phyloP scores from a whole-genome alignment of 2,329 filamentous ascomycete species.

The Diaporthe sp. region DNA sequence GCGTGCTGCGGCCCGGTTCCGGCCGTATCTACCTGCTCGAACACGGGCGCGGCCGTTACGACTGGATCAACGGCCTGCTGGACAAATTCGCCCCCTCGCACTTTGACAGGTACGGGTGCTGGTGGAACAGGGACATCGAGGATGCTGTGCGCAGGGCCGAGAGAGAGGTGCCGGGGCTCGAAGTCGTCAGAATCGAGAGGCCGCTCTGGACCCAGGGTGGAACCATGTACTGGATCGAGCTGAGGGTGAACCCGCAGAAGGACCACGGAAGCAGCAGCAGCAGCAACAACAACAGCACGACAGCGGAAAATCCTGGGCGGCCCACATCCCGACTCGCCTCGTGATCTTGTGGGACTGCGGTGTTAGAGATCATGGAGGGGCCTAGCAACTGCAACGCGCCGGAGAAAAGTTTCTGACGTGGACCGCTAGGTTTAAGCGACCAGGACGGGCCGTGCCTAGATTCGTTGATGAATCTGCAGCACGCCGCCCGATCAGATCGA shows the following conservation, averaged over 20 bases:
- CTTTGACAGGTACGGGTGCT: slow-evolving; percentile 73
- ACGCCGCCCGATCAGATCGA: slow-evolving; percentile 22
- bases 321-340: slow-evolving; percentile 11
- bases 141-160: slow-evolving; percentile 64
- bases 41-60: slow-evolving; percentile 70
- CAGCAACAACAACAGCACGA: background rate
- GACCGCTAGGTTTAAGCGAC: background rate
- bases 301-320: background rate
- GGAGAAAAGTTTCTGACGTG: background rate
- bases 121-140: slow-evolving; percentile 76
- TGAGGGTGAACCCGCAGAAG: slow-evolving; percentile 54
- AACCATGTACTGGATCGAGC: slow-evolving; percentile 70
- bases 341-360: slow-evolving; percentile 13
- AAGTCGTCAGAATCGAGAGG: slow-evolving; percentile 66
- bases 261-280: slow-evolving; percentile 4
- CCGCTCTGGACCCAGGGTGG: slow-evolving; percentile 67
- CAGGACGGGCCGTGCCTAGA: slow-evolving; percentile 32
- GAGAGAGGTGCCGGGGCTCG: slow-evolving; percentile 62
- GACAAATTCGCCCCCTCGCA: slow-evolving; percentile 68
- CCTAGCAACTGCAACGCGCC: background rate
- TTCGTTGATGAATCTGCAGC: slow-evolving; percentile 19
- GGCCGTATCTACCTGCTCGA: slow-evolving; percentile 73
- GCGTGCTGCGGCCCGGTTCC: slow-evolving; percentile 63
- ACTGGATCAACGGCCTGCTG: slow-evolving; percentile 66
- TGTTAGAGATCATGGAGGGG: background rate